These are phyloP conservation scores for Scedosporium apiospermum DNA, from an alignment of 2,329 filamentous ascomycete species.

Conservation along the genomic window DNA sequence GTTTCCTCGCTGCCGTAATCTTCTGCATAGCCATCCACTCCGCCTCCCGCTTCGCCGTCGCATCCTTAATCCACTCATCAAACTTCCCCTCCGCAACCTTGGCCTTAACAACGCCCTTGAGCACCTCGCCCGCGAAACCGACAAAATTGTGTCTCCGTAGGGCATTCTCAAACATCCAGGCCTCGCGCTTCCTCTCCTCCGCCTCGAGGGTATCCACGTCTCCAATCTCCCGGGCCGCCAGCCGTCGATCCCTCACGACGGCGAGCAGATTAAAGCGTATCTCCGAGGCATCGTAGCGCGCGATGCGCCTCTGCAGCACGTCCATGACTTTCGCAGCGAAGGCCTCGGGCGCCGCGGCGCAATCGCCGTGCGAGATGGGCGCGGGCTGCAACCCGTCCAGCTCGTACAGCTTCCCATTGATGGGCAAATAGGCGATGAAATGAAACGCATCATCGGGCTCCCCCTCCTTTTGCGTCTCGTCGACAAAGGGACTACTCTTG, in stretches of 20 bases:
- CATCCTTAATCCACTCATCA: slow-evolving; percentile 61
- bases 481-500: slow-evolving; percentile 78
- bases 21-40: slow-evolving; percentile 19
- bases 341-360: slow-evolving; percentile 41
- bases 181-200: slow-evolving; percentile 74
- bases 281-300: slow-evolving; percentile 74
- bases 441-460: slow-evolving; percentile 87
- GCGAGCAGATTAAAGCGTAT: slow-evolving; percentile 95
- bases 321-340: slow-evolving; percentile 76
- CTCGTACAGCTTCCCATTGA: slow-evolving; percentile 79
- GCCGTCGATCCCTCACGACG: slow-evolving; percentile 75
- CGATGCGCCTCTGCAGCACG: slow-evolving; percentile 78
- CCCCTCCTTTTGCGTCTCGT: slow-evolving; percentile 70
- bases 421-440: slow-evolving; percentile 88
- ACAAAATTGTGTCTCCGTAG: slow-evolving; percentile 91
- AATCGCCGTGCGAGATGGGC: slow-evolving; percentile 79
- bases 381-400: slow-evolving; percentile 89
- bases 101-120: slow-evolving; percentile 71
- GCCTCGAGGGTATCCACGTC: slow-evolving; percentile 68
- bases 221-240: slow-evolving; percentile 69
- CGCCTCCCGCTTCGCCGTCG: slow-evolving; percentile 43
- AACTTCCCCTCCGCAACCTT: slow-evolving; percentile 60
- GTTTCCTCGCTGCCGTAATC: slow-evolving; percentile 21
- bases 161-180: slow-evolving; percentile 94
- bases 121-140: slow-evolving; percentile 81